Base-by-base conservation (phyloP, 345 rosid genomes). In the Eucalyptus marginata region DNA sequence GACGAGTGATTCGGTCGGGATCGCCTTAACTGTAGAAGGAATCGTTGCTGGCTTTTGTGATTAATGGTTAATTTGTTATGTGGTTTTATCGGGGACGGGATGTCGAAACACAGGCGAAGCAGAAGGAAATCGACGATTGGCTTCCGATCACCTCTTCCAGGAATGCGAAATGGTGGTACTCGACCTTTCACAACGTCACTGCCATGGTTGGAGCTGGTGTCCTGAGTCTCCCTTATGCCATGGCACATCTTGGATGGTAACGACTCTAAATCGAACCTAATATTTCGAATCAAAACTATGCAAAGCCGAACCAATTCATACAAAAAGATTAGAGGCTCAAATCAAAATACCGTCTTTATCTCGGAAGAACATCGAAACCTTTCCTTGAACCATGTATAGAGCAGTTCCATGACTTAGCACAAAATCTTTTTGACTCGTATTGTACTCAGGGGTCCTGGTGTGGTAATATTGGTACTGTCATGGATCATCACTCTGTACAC, bases 141-240 rank as follows among this genome's bases (percentile, higher is more conserved):
- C 93, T 96, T 88, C 96, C 96, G 24, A 96, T 96, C 83, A 96
- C 98, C 79, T 93, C 96, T 59, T 95, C 96, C 8, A 92, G 98
- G 92, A 95, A 95, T 58, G 98, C 97, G 7, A 96, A 92, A 86
- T 96, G 98, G 98, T 95, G 97, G 98, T 95, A 93, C 90, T 89
- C 98, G 31, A 94, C 98, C 81, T 96, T 96, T 89, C 98, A 96
- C 97, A 95, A 96, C 90, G 96, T 96, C 89, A 96, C 98, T 29
- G 96, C 98, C 92, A 94, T 96, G 95, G 98, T 96, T 83, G 96
- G 97, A 58, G 98, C 97, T 17, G 96, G 98, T 22, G 97, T 95
- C 88, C 97, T 94, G 87, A 93, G 97, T 88, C 97, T 96, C 87
- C 98, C 98, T 49, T 95, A 92, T 51, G 98, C 98, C 83, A 93